These are phyloP conservation scores for Chenopodium suecicum DNA, from an alignment of 148 eudicot genomes.

Conservation along the genomic window DNA sequence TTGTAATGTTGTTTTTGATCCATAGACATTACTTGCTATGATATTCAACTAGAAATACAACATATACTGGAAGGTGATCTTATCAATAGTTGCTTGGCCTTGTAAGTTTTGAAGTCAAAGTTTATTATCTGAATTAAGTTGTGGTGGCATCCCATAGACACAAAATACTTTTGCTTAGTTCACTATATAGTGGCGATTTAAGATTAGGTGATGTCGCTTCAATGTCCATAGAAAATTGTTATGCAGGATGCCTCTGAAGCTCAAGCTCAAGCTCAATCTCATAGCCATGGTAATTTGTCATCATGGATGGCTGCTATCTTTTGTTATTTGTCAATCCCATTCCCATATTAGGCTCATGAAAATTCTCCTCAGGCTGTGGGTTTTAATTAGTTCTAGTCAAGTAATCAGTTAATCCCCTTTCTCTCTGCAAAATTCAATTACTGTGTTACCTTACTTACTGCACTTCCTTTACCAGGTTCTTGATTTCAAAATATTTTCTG, in stretches of 20 bases:
- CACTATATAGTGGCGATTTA: neutral
- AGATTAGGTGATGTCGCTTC: neutral
- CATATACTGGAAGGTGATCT: neutral
- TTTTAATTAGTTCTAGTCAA: neutral
- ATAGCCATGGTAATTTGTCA: neutral
- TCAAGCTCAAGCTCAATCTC: neutral
- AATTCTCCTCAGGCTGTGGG: neutral
- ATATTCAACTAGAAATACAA: neutral
- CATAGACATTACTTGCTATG: neutral
- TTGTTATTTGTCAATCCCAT: neutral
- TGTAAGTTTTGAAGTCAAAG: neutral
- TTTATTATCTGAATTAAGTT: neutral
- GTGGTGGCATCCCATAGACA: neutral
- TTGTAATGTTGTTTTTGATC: neutral
- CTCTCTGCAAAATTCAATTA: neutral
- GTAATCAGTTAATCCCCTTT: neutral
- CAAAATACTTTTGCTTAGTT: neutral
- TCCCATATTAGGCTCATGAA: neutral
- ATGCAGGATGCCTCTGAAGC: neutral
- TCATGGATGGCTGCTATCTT: neutral
- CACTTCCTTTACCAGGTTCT: neutral
- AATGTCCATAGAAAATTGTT: neutral
- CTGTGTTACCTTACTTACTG: neutral
- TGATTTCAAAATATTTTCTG: too few relatives aligned
- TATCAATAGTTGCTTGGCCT: neutral